A percentile compares a stretch with the other conserved stretches of the same genome.
phyloP scores from a whole-genome alignment of 1,284 basidiomycete genomes.

The Ceratobasidium sp. region DNA sequence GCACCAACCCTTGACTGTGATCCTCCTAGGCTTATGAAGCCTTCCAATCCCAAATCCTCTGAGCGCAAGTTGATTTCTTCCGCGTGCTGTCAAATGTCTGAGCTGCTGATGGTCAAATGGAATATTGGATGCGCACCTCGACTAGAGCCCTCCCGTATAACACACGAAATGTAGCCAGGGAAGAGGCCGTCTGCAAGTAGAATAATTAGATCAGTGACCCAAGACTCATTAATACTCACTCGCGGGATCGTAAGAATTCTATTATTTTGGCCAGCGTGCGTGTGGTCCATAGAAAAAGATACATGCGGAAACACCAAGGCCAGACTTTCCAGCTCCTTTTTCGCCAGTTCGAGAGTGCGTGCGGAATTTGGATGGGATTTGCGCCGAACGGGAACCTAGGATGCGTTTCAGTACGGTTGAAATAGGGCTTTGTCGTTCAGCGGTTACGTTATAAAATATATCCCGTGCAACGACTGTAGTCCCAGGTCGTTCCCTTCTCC shows the following conservation, averaged over 20 bases:
- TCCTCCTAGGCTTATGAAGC: conserved; percentile 84
- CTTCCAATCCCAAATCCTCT: conserved; percentile 69
- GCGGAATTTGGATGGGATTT: conserved; percentile 68
- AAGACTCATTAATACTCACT: conserved; percentile 57
- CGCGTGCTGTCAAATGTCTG: conserved; percentile 61
- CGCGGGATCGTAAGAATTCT: conserved; percentile 70
- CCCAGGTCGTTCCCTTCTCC: conserved; percentile 75
- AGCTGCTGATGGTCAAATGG: background rate
- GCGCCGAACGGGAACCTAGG: conserved; percentile 80
- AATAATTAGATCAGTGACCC: conserved; percentile 27
- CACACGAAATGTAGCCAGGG: conserved; percentile 70
- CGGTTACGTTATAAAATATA: conserved; percentile 83
- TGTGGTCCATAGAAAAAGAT: conserved; percentile 73
- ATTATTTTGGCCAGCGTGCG: conserved; percentile 55
- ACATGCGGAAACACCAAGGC: conserved; percentile 78
- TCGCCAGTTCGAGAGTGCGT: conserved; percentile 71
- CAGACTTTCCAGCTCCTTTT: conserved; percentile 74
- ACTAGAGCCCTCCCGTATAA: conserved; percentile 73
- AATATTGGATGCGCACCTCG: conserved; percentile 61
- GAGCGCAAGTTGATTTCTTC: conserved; percentile 68
- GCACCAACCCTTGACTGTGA: conserved; percentile 73
- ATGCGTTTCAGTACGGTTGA: conserved; percentile 38
- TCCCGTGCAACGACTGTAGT: conserved; percentile 85
- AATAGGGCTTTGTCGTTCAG: conserved; percentile 3
- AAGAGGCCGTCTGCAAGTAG: conserved; percentile 67